Evolutionary conservation across 1,139 yeast species (phyloP).

Genomic region (Diutina ranongensis): DNA sequence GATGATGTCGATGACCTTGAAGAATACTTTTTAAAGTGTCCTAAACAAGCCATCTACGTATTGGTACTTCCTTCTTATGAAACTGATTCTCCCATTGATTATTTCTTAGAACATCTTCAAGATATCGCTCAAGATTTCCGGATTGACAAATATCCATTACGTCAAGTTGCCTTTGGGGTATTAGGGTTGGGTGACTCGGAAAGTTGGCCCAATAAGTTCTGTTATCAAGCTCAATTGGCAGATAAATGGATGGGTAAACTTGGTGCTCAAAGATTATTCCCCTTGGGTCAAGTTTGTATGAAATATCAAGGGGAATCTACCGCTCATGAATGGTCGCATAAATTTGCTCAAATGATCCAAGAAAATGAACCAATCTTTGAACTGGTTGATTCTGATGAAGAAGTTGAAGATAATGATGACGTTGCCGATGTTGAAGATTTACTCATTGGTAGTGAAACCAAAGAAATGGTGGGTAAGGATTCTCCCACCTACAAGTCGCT

Average conservation of each 20-base stretch:
- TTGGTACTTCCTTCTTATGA: conserved; percentile 84
- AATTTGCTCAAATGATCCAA: conserved; percentile 43
- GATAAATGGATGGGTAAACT: conserved; percentile 71
- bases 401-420: conserved; percentile 22
- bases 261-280: conserved; percentile 78
- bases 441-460: conserved; percentile 34
- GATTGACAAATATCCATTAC: conserved; percentile 69
- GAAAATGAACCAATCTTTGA: conserved; percentile 1
- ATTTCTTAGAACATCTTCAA: conserved; percentile 65
- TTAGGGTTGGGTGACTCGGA: conserved; percentile 84
- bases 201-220: conserved; percentile 70
- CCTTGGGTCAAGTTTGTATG: conserved; percentile 78
- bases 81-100: conserved; percentile 86
- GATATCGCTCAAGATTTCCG: conserved; percentile 82
- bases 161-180: conserved; percentile 57
- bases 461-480: conserved; percentile 82
- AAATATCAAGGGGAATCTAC: conserved; percentile 55
- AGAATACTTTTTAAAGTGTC: conserved; percentile 63
- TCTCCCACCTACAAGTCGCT: conserved; percentile 84
- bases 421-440: conserved; percentile 26
- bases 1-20: conserved; percentile 83
- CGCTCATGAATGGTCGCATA: conserved; percentile 55
- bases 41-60: conserved; percentile 44
- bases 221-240: conserved; percentile 72
- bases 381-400: conserved; percentile 36